A percentile compares a stretch with the other conserved stretches of the same genome.
Evolutionary conservation across 495 filamentous ascomycete genomes (phyloP).

Genomic region (Pyrenopolyporus hunteri): DNA sequence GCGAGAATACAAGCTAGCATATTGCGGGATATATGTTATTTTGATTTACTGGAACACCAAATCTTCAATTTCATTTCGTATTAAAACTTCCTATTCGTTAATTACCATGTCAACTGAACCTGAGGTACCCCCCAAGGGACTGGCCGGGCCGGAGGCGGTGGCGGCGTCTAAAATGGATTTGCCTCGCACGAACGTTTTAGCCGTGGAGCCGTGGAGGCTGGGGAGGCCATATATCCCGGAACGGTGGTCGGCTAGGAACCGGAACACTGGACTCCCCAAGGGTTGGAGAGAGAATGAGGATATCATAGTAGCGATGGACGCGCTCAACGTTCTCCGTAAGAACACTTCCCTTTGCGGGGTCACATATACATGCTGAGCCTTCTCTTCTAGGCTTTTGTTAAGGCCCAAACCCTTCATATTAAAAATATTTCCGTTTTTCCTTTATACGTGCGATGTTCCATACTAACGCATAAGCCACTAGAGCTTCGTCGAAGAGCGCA

Average conservation of each 20-base stretch:
- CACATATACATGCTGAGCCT: no score
- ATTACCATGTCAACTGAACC: no score
- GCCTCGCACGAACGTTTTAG: conserved; percentile 3
- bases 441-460: not conserved
- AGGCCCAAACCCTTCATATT: no score
- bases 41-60: no score
- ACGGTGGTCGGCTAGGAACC: not conserved
- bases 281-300: not conserved
- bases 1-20: no score
- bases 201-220: not conserved
- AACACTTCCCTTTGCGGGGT: not conserved
- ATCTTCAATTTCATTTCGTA: no score
- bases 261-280: not conserved
- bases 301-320: not conserved
- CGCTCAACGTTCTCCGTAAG: conserved; percentile 17
- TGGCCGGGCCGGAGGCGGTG: no score
- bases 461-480: not conserved
- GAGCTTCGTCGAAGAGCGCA: not conserved
- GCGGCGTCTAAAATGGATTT: conserved; percentile 1
- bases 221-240: not conserved
- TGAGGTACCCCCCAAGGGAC: no score
- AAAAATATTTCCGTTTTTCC: not conserved
- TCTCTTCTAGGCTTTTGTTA: no score
- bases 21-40: not conserved
- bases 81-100: no score